Evolutionary conservation across 441 rosid species (phyloP), one percentile per base, ranked within the genome.

Genomic region (Adansonia rubrostipa): DNA sequence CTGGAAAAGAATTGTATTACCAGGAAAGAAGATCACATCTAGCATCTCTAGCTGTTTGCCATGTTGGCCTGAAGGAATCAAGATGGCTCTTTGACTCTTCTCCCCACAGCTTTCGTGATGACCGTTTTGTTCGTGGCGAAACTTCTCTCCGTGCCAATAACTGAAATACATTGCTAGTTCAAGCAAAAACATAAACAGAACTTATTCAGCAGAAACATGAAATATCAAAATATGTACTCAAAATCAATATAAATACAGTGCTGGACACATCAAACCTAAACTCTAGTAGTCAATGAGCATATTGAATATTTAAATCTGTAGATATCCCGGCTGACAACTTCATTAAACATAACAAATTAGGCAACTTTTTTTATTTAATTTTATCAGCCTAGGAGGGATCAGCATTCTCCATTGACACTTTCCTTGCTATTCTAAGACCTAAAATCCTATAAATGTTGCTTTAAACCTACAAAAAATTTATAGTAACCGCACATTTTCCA

Each of bases 21-120:
- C 94, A 90, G 79, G 94, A 89, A 70, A 87, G 69, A 80, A 90
- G 89, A 77, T 84, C 87, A 33, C 77, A 85, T 79, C 85, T 84
- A 53, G 76, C 81, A 84, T 86, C 90, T 65, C 78, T 73, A 63
- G 10, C 81, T 56, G 81, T 80, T 76, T 82, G 86, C 63, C 81
- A 51, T 61, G 77, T 81, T 62, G 85, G 79, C 79, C 63, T 77
- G 24, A 72, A 73, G 6, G 85, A 82, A 80, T 77, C 82, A 82
- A 74, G 65, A 70, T 19, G 74, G 66, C 80, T 63, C 56, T 80
- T 76, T 19, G 84, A 71, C 44, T 76, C 84, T 77, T 82, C 87
- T 81, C 86, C 89, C 92, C 90, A 88, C 42, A 87, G 82, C 79
- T 84, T 88, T 78, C 78, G 78, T n/a, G 89, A 83, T 65, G 87